Percentiles rank a stretch among this genome's conserved stretches.
Evolutionary conservation across 2,329 filamentous ascomycete species (phyloP).

Genomic region (Pseudogymnoascus verrucosus): DNA sequence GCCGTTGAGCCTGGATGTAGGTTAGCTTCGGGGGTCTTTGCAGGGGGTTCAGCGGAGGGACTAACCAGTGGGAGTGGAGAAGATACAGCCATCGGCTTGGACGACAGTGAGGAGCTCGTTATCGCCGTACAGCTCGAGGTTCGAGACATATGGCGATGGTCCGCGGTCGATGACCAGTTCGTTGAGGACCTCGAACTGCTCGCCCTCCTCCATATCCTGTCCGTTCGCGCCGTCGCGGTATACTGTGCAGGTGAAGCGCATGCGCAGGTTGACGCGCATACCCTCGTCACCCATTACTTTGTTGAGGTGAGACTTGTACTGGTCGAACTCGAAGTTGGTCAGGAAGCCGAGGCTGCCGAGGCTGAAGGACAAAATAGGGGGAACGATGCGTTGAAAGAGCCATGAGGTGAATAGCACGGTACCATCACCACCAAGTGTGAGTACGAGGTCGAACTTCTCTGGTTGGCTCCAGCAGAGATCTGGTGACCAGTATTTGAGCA

Average conservation of each 20-base stretch:
- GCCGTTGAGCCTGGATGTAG: slow-evolving; percentile 61
- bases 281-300: slow-evolving; percentile 88
- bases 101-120: slow-evolving; percentile 91
- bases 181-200: slow-evolving; percentile 97
- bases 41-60: neutral
- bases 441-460: slow-evolving; percentile 90
- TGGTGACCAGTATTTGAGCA: slow-evolving; percentile 93
- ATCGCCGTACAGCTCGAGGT: slow-evolving; percentile 92
- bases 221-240: slow-evolving; percentile 61
- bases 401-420: slow-evolving; percentile 84
- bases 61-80: slow-evolving; percentile 83
- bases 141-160: slow-evolving; percentile 92
- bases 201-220: slow-evolving; percentile 71
- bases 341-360: slow-evolving; percentile 81
- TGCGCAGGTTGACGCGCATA: slow-evolving; percentile 95
- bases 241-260: slow-evolving; percentile 98
- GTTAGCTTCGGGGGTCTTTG: neutral
- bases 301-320: slow-evolving; percentile 80
- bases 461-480: slow-evolving; percentile 91
- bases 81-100: slow-evolving; percentile 95
- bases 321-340: slow-evolving; percentile 78
- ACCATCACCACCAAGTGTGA: slow-evolving; percentile 79
- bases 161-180: slow-evolving; percentile 97
- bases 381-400: slow-evolving; percentile 86
- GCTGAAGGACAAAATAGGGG: slow-evolving; percentile 76